Evolutionary conservation across 257 asterid species (phyloP).

Genomic region (Ocimum tenuiflorum): DNA sequence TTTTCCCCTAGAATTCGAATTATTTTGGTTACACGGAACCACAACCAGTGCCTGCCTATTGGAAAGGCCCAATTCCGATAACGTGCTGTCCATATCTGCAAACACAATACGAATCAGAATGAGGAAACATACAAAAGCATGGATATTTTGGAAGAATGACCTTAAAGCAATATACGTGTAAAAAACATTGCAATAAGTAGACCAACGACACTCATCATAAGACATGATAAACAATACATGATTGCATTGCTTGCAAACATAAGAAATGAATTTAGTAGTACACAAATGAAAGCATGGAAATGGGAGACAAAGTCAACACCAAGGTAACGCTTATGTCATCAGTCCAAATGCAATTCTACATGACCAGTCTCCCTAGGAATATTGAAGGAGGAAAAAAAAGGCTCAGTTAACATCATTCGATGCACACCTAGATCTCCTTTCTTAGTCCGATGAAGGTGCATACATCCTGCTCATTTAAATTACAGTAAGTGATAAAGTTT

Average conservation of each 20-base stretch:
- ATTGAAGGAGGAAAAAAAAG: neutral
- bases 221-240: neutral
- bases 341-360: neutral
- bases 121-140: slow-evolving; percentile 3
- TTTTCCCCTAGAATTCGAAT: slow-evolving; percentile 30
- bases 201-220: slow-evolving; percentile 5
- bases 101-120: neutral
- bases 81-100: slow-evolving; percentile 56
- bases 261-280: too few species aligned
- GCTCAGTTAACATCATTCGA: neutral
- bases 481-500: neutral
- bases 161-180: neutral
- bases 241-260: too few species aligned
- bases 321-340: neutral
- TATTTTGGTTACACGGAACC: slow-evolving; percentile 33
- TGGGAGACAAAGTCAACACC: neutral
- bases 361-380: neutral
- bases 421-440: neutral
- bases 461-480: neutral
- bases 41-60: slow-evolving; percentile 78
- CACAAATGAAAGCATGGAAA: neutral
- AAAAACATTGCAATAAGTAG: neutral
- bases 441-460: neutral
- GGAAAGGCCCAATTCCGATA: slow-evolving; percentile 62
- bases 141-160: neutral